Evolutionary conservation across 768 basidiomycete species (phyloP), one percentile per base, ranked within the genome.

Genomic region (Mycena epipterygia): DNA sequence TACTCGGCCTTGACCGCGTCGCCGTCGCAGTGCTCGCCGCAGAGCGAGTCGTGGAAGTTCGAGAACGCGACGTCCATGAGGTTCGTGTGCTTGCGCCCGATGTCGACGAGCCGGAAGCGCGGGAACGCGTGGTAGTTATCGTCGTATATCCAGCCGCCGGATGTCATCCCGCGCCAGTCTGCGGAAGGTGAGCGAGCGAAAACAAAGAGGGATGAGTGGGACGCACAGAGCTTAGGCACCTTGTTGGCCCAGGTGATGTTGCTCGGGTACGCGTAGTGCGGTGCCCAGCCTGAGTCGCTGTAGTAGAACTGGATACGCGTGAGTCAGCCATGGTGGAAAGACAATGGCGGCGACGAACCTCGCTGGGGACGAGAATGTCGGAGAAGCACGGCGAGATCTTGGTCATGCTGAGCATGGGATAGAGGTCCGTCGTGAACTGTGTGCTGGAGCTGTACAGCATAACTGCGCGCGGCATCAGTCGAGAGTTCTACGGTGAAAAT

Each of bases 321-420:
- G 21, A 60, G 5, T 51, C 14, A 27, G 25, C 17, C 19, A 32
- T 2, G 27, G 35, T 5, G 49, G 27, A 41, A 62, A 37, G 12
- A 41, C 35, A 23, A 23, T 8, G 11, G 29, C 11, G 21, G 32
- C 64, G n/a, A 53, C 67, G 25, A 7, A 68, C 70, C 70, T 72
- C 71, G 51, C 64, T 72, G 16, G 74, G 74, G n/a, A 74, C 68
- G 32, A 74, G 71, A 30, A 74, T 74, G n/a, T 74, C 74, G 3
- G 71, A 48, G 44, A 74, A 74, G 35, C 74, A 74, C 11, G 74
- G 71, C 19, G 52, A 60, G 49, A 73, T 63, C 46, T 73, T 73
- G 32, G 72, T 64, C 72, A 70, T 70, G 57, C 72, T 73, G 39
- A 74, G 17, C 6, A 74, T 48, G 23, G 74, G 74, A 51, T 67